Percentiles rank a stretch among this genome's conserved stretches.
phyloP scores from a whole-genome alignment of 306 rosid species.

The Cyclanthera cordifolia region DNA sequence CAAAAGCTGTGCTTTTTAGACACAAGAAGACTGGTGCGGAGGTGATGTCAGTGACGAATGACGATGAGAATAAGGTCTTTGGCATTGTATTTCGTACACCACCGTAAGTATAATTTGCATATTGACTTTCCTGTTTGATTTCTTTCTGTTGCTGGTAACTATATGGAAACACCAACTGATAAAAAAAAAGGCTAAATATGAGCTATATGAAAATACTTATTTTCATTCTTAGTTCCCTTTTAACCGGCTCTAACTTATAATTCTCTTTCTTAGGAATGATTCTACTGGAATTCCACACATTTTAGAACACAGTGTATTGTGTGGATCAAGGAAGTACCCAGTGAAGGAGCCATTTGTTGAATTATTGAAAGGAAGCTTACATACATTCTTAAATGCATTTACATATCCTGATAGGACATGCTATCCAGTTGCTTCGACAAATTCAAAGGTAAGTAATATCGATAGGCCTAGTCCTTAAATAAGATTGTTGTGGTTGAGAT shows the following conservation, averaged over 20 bases:
- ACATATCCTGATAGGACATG: constrained; percentile 98
- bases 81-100: constrained; percentile 95
- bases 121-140: constrained; percentile 9
- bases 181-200: not conserved
- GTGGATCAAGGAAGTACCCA: constrained; percentile 94
- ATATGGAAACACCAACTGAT: not conserved
- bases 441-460: constrained; percentile 42
- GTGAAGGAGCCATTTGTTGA: constrained; percentile 93
- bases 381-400: constrained; percentile 89
- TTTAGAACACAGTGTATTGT: constrained; percentile 85
- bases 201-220: not conserved
- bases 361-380: constrained; percentile 74
- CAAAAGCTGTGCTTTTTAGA: constrained; percentile 65
- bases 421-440: constrained; percentile 94
- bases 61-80: constrained; percentile 93
- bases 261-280: constrained; percentile 44
- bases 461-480: not conserved
- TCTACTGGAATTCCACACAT: constrained; percentile 98
- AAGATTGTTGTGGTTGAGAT: not conserved
- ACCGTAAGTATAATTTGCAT: constrained; percentile 41
- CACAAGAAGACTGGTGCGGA: constrained; percentile 80
- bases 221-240: not conserved
- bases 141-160: not conserved
- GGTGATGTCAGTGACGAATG: constrained; percentile 74
- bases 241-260: not conserved